phyloP scores from a whole-genome alignment of 257 asterid species.

The Solanum pimpinellifolium region DNA sequence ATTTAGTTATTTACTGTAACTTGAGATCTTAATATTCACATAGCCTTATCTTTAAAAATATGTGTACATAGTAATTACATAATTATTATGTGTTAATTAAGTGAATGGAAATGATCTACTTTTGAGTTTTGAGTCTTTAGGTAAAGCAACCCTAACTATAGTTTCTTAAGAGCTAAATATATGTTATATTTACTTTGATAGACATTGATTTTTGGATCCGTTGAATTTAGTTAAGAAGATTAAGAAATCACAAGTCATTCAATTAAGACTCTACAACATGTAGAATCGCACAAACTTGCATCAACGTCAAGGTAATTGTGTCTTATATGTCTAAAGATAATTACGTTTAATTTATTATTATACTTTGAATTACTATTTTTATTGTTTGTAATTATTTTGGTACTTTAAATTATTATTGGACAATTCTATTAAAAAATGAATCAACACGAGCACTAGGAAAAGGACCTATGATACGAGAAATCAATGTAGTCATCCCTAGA shows the following conservation, averaged over 20 bases:
- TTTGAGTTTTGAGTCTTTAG: not conserved
- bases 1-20: not conserved
- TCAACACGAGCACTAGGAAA: not conserved
- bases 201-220: not conserved
- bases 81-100: not conserved
- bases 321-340: not conserved
- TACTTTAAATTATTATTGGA: not conserved
- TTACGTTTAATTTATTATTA: not conserved
- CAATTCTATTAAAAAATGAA: not conserved
- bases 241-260: not conserved
- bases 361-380: not conserved
- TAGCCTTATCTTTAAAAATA: not conserved
- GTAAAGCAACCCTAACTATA: too few relatives aligned
- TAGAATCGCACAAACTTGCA: not conserved
- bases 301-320: not conserved
- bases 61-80: not conserved
- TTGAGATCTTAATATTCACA: not conserved
- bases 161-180: too few relatives aligned
- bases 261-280: not conserved
- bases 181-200: not conserved
- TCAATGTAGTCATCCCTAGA: not conserved
- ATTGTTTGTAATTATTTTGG: not conserved
- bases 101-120: not conserved
- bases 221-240: not conserved
- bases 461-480: not conserved